Evolutionary conservation across 208 protist species (phyloP).

Genomic region (Leishmania arabica): DNA sequence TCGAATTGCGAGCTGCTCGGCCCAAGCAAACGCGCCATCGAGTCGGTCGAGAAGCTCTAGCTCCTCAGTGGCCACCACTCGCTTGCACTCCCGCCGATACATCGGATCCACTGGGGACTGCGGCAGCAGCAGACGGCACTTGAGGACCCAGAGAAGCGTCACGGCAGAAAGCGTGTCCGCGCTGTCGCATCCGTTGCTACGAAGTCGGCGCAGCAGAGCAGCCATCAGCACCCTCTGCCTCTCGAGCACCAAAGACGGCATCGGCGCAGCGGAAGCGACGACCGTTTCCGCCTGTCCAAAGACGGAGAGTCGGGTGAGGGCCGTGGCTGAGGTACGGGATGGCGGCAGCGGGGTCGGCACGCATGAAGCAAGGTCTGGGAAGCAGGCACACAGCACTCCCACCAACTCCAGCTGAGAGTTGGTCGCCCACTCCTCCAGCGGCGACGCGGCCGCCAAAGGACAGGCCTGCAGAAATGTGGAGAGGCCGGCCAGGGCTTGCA

Average conservation of each 20-base stretch:
- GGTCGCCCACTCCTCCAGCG: conserved; percentile 61
- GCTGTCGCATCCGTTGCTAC: conserved; percentile 10
- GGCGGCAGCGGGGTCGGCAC: conserved; percentile 14
- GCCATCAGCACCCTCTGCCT: conserved; percentile 32
- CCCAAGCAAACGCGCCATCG: conserved; percentile 63
- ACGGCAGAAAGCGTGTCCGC: conserved; percentile 44
- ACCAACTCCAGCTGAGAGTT: conserved; percentile 61
- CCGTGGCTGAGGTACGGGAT: conserved; percentile 7
- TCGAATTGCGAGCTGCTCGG: conserved; percentile 58
- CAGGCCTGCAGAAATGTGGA: conserved; percentile 54
- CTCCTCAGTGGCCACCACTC: conserved; percentile 47
- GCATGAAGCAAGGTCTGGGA: conserved; percentile 31
- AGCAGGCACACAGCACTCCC: conserved; percentile 52
- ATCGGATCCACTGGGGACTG: conserved; percentile 82
- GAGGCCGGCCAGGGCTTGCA: conserved; percentile 41
- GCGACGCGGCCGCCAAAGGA: conserved; percentile 41
- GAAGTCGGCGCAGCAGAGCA: conserved; percentile 26
- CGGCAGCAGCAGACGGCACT: conserved; percentile 84
- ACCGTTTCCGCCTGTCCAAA: conserved; percentile 18
- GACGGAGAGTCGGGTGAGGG: conserved; percentile 23
- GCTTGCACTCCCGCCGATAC: conserved; percentile 59
- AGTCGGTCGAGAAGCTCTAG: conserved; percentile 47
- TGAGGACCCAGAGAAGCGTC: conserved; percentile 63
- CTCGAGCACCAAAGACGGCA: conserved; percentile 11
- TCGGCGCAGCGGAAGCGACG: not conserved